Evolutionary conservation across 2,329 filamentous ascomycete genomes (phyloP).

Genomic region (Coniosporium tulheliwenetii): DNA sequence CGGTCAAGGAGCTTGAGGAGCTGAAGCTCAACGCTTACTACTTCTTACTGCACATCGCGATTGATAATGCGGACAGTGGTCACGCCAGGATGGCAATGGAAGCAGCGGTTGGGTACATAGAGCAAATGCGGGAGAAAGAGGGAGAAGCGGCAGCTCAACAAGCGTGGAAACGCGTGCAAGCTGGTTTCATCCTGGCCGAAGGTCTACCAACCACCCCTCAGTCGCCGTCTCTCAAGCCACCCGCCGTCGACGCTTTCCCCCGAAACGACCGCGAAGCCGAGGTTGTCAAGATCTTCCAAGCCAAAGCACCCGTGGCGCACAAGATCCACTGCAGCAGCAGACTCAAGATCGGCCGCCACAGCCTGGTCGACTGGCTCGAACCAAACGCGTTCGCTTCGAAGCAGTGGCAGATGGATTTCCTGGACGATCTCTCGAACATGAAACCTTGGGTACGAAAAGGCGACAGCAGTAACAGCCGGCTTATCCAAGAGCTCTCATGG

Average conservation of each 20-base stretch:
- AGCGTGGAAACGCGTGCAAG: conserved; percentile 27
- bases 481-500: conserved; percentile 29
- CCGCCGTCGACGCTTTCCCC: conserved; percentile 2
- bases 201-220: conserved; percentile 5
- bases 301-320: conserved; percentile 22
- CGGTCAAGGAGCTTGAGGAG: conserved; percentile 27
- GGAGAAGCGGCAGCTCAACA: conserved; percentile 14
- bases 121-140: conserved; percentile 10
- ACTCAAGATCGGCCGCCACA: conserved; percentile 21
- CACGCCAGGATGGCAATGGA: conserved; percentile 32
- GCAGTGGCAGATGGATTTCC: conserved; percentile 19
- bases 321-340: conserved; percentile 25
- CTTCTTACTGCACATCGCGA: conserved; percentile 34
- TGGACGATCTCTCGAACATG: conserved; percentile 17
- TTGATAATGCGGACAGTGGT: conserved; percentile 33
- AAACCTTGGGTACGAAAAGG: conserved; percentile 28
- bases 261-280: conserved; percentile 5
- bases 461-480: conserved; percentile 21
- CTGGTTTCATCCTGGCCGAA: conserved; percentile 24
- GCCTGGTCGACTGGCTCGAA: conserved; percentile 26
- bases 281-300: conserved; percentile 19
- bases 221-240: conserved; percentile 1
- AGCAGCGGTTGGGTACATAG: conserved; percentile 21
- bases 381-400: conserved; percentile 14
- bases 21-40: conserved; percentile 29